A percentile compares a stretch with the other conserved stretches of the same genome.
Evolutionary conservation across 2,329 filamentous ascomycete species (phyloP).

Genomic region (Diaporthe vaccinii): DNA sequence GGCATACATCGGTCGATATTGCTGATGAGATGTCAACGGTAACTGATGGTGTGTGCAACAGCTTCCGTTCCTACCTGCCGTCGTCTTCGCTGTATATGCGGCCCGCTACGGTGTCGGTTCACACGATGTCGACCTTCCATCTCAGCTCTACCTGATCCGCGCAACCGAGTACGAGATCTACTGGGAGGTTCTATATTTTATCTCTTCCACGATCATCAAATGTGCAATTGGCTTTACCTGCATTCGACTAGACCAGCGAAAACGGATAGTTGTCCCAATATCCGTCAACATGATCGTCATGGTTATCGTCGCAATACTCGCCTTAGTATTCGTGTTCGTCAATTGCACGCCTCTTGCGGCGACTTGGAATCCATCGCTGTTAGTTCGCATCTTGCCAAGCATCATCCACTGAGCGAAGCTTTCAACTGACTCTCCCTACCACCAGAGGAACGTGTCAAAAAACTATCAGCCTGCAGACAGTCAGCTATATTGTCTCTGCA

Average conservation of each 20-base stretch:
- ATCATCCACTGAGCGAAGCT: neutral
- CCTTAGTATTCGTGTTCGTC: neutral
- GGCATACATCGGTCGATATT: neutral
- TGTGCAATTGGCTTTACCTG: conserved; percentile 3
- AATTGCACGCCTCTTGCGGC: conserved; percentile 1
- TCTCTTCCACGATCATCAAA: conserved; percentile 7
- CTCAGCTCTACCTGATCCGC: neutral
- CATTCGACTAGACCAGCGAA: neutral
- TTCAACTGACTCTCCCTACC: neutral
- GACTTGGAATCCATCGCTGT: neutral
- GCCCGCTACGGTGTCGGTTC: neutral
- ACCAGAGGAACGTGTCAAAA: conserved; percentile 2
- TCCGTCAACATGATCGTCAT: neutral
- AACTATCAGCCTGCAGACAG: neutral
- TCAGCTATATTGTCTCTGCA: neutral
- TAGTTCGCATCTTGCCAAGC: neutral
- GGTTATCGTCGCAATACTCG: conserved; percentile 1
- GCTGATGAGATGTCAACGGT: neutral
- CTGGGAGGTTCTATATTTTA: conserved; percentile 6
- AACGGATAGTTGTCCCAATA: neutral
- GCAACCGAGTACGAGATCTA: neutral
- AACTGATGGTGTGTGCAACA: neutral
- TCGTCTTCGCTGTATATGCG: neutral
- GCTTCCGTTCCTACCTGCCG: conserved; percentile 4
- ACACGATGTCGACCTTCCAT: neutral